Evolutionary conservation across 2,329 filamentous ascomycete species (phyloP), one percentile per base, ranked within the genome.

Genomic region (Apiospora aurea): DNA sequence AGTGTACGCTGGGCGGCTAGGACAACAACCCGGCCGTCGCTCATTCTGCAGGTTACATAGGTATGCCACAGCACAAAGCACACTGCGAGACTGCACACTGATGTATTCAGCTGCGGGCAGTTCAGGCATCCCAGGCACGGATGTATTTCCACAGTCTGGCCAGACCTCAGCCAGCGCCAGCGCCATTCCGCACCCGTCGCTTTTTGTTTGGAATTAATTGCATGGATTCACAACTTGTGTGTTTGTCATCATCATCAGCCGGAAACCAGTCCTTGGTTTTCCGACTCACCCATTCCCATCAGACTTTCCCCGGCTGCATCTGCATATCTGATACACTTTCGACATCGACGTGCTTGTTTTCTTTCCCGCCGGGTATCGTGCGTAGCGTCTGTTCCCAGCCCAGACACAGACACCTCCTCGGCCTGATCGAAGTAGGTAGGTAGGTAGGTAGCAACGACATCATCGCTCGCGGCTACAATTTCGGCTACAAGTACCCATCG

Each of bases 141-240:
- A 41, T 64, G 34, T 38, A 38, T 64, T 41, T 2, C 57, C 57
- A 64, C 18, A 64, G 41, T 41, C 57, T 64, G 26, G 3, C 26
- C 26, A 29, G 57, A 64, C 57, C 41, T 34, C 41, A n/a, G 29
- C 57, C 57, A 64, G 21, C 41, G 61, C 47, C 51, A 61, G 46
- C 47, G 51, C 38, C 64, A 43, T 46, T 41, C 26, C 18, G 71
- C 69, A 71, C 71, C 69, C 69, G 71, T 69, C 47, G 69, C 69
- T 71, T 66, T 70, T 66, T 70, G 69, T 72, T 69, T 68, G n/a
- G 34, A 24, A 41, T 71, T 69, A 44, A 68, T 34, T 69, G 26
- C 34, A 69, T 51, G 68, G 43, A 66, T 72, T 41, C 26, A 72
- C 69, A 43, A 71, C 69, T 21, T 71, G 41, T 57, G 57, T 49